Base-by-base conservation (phyloP, 2,329 filamentous ascomycete genomes). In the Fusarium clavum region DNA sequence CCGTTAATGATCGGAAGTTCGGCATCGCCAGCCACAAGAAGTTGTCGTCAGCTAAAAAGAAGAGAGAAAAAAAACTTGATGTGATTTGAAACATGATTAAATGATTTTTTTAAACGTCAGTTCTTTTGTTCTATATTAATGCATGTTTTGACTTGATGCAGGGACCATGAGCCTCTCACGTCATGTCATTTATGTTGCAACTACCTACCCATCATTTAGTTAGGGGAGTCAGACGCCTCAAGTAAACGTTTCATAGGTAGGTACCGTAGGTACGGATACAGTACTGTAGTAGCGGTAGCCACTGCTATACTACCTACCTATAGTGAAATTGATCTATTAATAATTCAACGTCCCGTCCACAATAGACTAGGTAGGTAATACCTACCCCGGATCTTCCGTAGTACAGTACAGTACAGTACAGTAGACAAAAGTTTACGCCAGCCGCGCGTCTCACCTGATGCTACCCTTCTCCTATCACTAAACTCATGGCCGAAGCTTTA, bases 1-100 rank as follows among this genome's bases (percentile, higher is more conserved):
- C 61, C 61, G 62, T 56, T 40, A 14, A 29, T 12, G 12, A 4
- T 49, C 66, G 66, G 65, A 66, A 69, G 61, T 46, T 61, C 60
- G 66, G 65, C 66, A 69, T 20, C 44, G 25, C 40, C 25, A 46
- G 61, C 61, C 66, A 70, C 55, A 14, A 40, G 20, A 29, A 61
- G 63, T 40, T 41, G 66, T 69, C 66, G 66, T 70, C 44, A 69
- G 65, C 64, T 18, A 38, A 38, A 38, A n/a, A n/a, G 34, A 11
- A 29, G 29, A 4, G 8, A 13, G 6, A 13, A 13, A 12, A 46
- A 38, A 18, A 38, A 4, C 25, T 29, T 20, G 29, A 45, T 27
- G 34, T 29, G 18, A 45, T 53, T 14, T 12, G 5, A 13, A 43
- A 41, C 27, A 34, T 34, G 55, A 61, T 46, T 18, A 8, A 20